phyloP scores from a whole-genome alignment of 257 asterid species.

The Plantago ovata region DNA sequence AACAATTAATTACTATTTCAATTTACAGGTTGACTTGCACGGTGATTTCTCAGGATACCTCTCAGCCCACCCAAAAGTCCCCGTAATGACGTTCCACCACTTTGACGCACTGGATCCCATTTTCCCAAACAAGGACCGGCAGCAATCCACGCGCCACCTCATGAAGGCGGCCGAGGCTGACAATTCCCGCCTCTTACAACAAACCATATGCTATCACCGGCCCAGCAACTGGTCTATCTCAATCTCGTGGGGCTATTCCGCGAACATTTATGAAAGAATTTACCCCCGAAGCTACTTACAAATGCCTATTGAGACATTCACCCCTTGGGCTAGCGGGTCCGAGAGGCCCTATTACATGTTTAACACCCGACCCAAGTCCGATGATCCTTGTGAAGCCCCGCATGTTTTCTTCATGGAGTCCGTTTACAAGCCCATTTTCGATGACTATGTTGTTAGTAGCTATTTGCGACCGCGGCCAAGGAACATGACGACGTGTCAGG shows the following conservation, averaged over 20 bases:
- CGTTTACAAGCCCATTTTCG: conserved; percentile 6
- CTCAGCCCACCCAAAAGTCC: conserved; percentile 50
- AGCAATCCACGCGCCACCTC: conserved; percentile 49
- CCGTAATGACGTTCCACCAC: conserved; percentile 55
- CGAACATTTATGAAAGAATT: conserved; percentile 44
- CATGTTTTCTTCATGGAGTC: conserved; percentile 42
- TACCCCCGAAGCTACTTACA: conserved; percentile 45
- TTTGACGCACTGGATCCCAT: conserved; percentile 46
- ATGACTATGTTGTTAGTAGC: conserved; percentile 17
- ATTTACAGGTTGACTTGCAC: conserved; percentile 38
- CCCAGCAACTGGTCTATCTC: conserved; percentile 46
- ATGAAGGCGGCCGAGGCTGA: conserved; percentile 51
- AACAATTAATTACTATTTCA: not conserved
- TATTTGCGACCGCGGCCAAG: conserved; percentile 32
- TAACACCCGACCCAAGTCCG: conserved; percentile 32
- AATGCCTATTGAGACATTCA: conserved; percentile 43
- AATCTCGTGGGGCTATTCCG: conserved; percentile 50
- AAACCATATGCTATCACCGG: conserved; percentile 46
- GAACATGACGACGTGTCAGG: conserved; percentile 25
- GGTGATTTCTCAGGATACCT: conserved; percentile 55
- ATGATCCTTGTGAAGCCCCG: conserved; percentile 46
- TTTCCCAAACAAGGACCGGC: conserved; percentile 43
- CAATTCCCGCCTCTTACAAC: conserved; percentile 51
- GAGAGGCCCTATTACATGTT: conserved; percentile 46
- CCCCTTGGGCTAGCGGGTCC: conserved; percentile 29